These are phyloP conservation scores for Euptelea pleiosperma DNA, from an alignment of 164 flowering plant genomes.

Conservation along the genomic window DNA sequence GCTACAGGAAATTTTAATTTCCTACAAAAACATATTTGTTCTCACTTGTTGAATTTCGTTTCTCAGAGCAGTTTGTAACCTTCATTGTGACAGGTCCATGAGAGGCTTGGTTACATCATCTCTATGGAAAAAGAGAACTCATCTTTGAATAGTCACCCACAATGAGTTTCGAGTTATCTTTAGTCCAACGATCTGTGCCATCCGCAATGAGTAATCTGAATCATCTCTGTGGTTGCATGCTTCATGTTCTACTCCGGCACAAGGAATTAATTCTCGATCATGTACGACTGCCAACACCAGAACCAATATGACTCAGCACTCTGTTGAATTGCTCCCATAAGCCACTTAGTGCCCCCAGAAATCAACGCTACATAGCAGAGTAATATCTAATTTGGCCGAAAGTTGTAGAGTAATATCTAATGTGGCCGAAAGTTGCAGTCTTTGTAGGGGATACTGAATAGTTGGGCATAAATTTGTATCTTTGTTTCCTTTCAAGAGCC, in stretches of 20 bases:
- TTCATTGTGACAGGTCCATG: constrained; percentile 50
- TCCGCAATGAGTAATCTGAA: background rate
- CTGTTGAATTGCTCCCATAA: too few relatives aligned
- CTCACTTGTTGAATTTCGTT: constrained; percentile 1
- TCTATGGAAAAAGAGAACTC: constrained; percentile 81
- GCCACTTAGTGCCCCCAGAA: too few relatives aligned
- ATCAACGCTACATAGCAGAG: too few relatives aligned
- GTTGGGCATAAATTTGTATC: too few relatives aligned
- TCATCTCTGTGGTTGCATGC: background rate
- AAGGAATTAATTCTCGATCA: background rate
- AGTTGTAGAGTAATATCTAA: too few relatives aligned
- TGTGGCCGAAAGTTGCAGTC: too few relatives aligned
- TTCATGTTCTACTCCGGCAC: background rate
- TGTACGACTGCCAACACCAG: too few relatives aligned
- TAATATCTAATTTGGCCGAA: too few relatives aligned
- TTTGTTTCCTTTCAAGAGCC: too few relatives aligned
- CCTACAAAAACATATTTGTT: too few relatives aligned
- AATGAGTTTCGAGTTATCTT: background rate
- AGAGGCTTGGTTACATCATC: constrained; percentile 70
- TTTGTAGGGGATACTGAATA: too few relatives aligned
- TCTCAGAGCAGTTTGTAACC: background rate
- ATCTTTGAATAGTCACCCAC: constrained; percentile 22
- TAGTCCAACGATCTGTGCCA: background rate
- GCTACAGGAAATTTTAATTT: background rate
- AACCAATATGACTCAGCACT: too few relatives aligned